phyloP scores from a whole-genome alignment of 768 basidiomycete species.

The Boletus subcaerulescens region DNA sequence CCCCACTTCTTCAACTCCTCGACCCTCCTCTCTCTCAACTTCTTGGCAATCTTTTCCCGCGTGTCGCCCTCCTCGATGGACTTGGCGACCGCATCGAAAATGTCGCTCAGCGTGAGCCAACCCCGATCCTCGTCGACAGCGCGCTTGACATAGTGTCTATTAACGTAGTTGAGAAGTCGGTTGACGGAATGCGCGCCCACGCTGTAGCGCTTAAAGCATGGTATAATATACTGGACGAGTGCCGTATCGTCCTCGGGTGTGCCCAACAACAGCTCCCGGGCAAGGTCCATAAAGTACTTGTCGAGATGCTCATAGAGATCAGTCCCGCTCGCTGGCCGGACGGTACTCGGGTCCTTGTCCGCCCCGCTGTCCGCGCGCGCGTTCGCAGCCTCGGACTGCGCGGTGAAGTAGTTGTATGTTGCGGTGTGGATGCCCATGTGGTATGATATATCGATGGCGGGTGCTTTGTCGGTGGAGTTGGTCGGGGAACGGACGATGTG shows the following conservation, averaged over 20 bases:
- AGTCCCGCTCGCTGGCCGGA: constrained; percentile 45
- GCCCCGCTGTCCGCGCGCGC: constrained; percentile 16
- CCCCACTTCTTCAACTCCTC: constrained; percentile 76
- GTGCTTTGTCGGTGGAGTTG: constrained; percentile 57
- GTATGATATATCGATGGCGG: constrained; percentile 66
- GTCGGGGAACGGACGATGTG: constrained; percentile 73
- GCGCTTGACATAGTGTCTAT: constrained; percentile 70
- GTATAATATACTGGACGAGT: constrained; percentile 67
- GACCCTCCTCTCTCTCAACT: constrained; percentile 53
- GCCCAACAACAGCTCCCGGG: constrained; percentile 59
- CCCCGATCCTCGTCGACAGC: constrained; percentile 77
- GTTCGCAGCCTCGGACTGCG: constrained; percentile 50
- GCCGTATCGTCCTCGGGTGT: constrained; percentile 63
- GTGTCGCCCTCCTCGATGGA: constrained; percentile 49
- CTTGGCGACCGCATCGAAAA: constrained; percentile 58
- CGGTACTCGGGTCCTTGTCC: constrained; percentile 24
- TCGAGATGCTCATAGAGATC: constrained; percentile 76
- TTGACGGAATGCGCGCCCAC: constrained; percentile 65
- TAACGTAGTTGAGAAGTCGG: constrained; percentile 72
- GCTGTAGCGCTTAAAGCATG: constrained; percentile 68
- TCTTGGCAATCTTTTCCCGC: constrained; percentile 58
- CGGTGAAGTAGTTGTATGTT: constrained; percentile 76
- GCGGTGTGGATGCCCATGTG: constrained; percentile 79
- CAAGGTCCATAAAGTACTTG: constrained; percentile 61
- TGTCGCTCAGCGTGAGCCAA: constrained; percentile 68